Evolutionary conservation across 345 rosid genomes (phyloP), one percentile per base, ranked within the genome.

Genomic region (Acer saccharum): DNA sequence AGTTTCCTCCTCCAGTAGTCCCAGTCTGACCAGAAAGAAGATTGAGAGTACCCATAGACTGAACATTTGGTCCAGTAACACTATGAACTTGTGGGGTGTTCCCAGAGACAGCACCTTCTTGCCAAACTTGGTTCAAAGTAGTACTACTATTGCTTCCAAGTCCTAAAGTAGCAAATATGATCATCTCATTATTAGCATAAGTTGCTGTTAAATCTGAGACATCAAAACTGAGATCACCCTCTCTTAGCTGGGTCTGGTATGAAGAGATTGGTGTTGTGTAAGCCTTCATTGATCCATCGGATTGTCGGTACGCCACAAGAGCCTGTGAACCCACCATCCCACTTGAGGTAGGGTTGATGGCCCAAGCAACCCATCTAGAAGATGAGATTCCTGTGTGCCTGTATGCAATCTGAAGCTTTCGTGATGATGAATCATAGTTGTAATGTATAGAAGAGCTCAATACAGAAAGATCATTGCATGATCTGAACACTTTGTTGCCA

Each of bases 241-340:
- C 85, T 50, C 64, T 79, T 74, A 96, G 29, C 63, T 72, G 76
- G 0, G 98, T 90, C 75, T 73, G 79, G 79, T 90, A 91, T 73
- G 75, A 50, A 61, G 72, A 72, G 80, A 96, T 76, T 4, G 97
- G 89, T 0, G 98, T 87, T 11, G 89, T 91, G 81, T 94, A 96
- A 72, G 80, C 97, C 66, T 66, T 86, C 85, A 92, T 80, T 10
- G 85, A 69, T 12, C 98, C 98, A 55, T 91, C 80, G 12, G 84
- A 14, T 52, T 81, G 85, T 61, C 78, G 98, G 82, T 81, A 88
- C 9, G 98, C 98, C 63, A 96, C 89, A 16, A 96, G 86, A 55
- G 99, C 91, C 76, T 96, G 95, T 5, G 98, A 83, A 0, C 95
- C 98, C 5, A 84, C 80, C 99, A 96, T 96, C 52, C 91, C 92